Evolutionary conservation across 2,329 filamentous ascomycete species (phyloP).

Genomic region (Knoxdaviesia proteae): DNA sequence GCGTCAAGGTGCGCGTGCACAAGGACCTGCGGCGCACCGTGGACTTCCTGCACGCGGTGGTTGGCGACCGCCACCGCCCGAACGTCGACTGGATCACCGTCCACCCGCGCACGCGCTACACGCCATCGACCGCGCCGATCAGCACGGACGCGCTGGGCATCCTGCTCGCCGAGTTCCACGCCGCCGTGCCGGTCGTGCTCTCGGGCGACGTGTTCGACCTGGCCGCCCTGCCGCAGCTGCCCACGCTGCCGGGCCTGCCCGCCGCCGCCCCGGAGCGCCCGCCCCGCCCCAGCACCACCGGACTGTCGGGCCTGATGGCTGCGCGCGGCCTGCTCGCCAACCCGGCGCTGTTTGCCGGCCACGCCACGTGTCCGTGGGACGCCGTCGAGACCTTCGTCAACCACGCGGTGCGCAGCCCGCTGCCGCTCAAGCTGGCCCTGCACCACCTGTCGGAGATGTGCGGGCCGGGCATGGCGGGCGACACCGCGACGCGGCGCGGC

Average conservation of each 20-base stretch:
- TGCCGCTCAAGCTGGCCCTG: constrained; percentile 41
- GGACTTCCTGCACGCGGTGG: constrained; percentile 41
- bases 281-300: constrained; percentile 19
- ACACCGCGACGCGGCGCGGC: constrained; percentile 18
- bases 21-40: constrained; percentile 39
- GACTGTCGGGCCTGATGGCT: constrained; percentile 45
- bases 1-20: constrained; percentile 51
- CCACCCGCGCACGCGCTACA: constrained; percentile 42
- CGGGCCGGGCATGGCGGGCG: constrained; percentile 29
- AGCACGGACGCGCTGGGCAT: constrained; percentile 37
- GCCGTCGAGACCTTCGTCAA: constrained; percentile 42
- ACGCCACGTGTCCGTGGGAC: constrained; percentile 36
- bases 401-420: constrained; percentile 31
- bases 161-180: constrained; percentile 28
- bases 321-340: constrained; percentile 47
- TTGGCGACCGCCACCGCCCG: constrained; percentile 24
- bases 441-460: constrained; percentile 52
- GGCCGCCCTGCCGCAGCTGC: constrained; percentile 17
- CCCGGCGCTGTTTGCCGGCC: constrained; percentile 41
- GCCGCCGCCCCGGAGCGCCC: constrained; percentile 7
- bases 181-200: constrained; percentile 39
- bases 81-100: constrained; percentile 50
- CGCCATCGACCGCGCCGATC: constrained; percentile 39
- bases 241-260: constrained; percentile 8
- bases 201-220: constrained; percentile 51